Percentiles rank a stretch among this genome's conserved stretches.
Evolutionary conservation across 768 basidiomycete genomes (phyloP).

Genomic region (Lactifluus pinguis): DNA sequence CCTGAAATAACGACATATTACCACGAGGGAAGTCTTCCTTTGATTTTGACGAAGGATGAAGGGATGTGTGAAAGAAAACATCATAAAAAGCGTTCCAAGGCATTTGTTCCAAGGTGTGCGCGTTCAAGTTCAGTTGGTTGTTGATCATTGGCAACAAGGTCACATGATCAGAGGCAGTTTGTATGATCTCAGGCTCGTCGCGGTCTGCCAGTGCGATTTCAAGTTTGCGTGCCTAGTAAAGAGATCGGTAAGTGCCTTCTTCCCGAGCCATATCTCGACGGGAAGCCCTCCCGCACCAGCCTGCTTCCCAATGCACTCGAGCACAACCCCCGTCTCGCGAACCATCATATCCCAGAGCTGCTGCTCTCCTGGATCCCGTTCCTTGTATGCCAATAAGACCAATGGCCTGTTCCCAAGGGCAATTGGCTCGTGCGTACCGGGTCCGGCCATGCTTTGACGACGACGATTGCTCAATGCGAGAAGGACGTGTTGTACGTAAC

Average conservation of each 20-base stretch:
- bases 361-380: constrained; percentile 71
- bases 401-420: constrained; percentile 26
- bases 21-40: too few species aligned
- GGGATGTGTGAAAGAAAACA: too few species aligned
- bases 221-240: too few species aligned
- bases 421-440: neutral
- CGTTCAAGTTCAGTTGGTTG: too few species aligned
- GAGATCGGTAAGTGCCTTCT: neutral
- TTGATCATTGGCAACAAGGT: too few species aligned
- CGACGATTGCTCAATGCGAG: constrained; percentile 22
- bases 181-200: neutral
- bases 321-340: constrained; percentile 40
- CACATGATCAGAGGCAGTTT: too few species aligned
- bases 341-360: constrained; percentile 57
- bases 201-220: neutral
- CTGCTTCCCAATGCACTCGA: constrained; percentile 47
- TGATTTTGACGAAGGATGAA: too few species aligned
- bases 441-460: neutral
- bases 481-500: constrained; percentile 85
- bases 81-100: too few species aligned
- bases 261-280: constrained; percentile 66
- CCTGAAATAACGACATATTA: too few species aligned
- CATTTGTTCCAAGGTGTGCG: too few species aligned
- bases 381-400: constrained; percentile 77
- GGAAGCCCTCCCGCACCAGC: constrained; percentile 53